Conservation (phyloP, 2,329 filamentous ascomycete genomes). For the Pseudogymnoascus sp. region DNA sequence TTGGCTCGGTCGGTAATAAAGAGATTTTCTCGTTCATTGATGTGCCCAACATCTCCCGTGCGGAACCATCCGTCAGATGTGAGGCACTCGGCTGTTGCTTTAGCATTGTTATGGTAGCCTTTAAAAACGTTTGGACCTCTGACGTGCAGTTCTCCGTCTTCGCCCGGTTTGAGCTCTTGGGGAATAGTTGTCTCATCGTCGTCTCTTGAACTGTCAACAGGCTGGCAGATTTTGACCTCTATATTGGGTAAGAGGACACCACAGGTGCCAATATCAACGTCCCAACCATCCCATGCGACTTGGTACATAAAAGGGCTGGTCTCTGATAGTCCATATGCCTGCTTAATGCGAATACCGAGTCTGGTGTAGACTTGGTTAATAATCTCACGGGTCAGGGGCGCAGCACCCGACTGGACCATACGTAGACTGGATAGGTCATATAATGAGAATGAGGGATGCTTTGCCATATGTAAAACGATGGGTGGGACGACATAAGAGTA, state of each 20-base stretch:
- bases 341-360: slow-evolving; percentile 69
- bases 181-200: not conserved
- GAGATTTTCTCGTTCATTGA: slow-evolving; percentile 32
- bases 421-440: slow-evolving; percentile 72
- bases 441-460: slow-evolving; percentile 64
- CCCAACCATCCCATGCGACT: slow-evolving; percentile 47
- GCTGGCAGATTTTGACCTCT: not conserved
- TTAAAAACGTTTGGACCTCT: slow-evolving; percentile 28
- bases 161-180: not conserved
- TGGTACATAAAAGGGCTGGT: slow-evolving; percentile 70
- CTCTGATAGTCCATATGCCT: slow-evolving; percentile 81
- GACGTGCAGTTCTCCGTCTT: slow-evolving; percentile 15
- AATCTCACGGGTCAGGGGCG: slow-evolving; percentile 69
- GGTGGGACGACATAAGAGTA: slow-evolving; percentile 75
- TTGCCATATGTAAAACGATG: slow-evolving; percentile 67
- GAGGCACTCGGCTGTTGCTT: slow-evolving; percentile 23
- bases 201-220: not conserved
- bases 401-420: slow-evolving; percentile 76
- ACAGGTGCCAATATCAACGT: not conserved
- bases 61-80: slow-evolving; percentile 28
- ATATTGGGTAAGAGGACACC: not conserved
- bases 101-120: slow-evolving; percentile 29
- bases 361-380: slow-evolving; percentile 64
- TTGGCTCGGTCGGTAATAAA: slow-evolving; percentile 21
- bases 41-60: slow-evolving; percentile 36